phyloP scores from a whole-genome alignment of 176 grass and related monocot genomes.

The Carex parvula region DNA sequence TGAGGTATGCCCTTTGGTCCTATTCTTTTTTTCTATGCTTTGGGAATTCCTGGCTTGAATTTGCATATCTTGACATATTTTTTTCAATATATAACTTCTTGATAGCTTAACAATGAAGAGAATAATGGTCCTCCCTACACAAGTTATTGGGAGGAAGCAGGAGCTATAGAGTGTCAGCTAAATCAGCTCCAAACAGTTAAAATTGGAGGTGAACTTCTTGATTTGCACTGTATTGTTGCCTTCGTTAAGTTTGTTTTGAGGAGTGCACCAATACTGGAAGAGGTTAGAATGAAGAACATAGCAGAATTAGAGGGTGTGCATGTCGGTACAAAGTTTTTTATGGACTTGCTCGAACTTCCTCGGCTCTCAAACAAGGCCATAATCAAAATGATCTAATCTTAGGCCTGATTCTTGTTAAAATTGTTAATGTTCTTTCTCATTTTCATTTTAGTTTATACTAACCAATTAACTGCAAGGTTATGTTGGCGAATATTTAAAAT shows the following conservation, averaged over 20 bases:
- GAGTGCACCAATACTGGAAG: background rate
- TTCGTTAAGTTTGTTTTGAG: background rate
- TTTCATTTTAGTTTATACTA: background rate
- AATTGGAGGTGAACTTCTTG: background rate
- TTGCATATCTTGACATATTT: background rate
- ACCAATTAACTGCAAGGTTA: no score
- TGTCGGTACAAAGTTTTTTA: background rate
- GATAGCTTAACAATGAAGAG: background rate
- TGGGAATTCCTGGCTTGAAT: background rate
- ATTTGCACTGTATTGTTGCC: background rate
- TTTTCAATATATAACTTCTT: background rate
- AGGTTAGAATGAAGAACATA: background rate
- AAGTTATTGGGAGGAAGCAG: background rate
- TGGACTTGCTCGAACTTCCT: background rate
- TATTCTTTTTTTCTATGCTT: background rate
- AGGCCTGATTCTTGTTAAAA: background rate
- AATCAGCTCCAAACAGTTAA: background rate
- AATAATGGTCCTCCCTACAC: background rate
- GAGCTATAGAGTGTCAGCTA: background rate
- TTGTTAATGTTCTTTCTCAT: background rate
- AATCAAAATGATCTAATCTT: background rate
- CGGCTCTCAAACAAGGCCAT: background rate
- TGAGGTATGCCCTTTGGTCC: background rate
- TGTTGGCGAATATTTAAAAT: no score
- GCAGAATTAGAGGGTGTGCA: background rate